Evolutionary conservation across 345 rosid genomes (phyloP).

Genomic region (Gossypium rotundifolium): DNA sequence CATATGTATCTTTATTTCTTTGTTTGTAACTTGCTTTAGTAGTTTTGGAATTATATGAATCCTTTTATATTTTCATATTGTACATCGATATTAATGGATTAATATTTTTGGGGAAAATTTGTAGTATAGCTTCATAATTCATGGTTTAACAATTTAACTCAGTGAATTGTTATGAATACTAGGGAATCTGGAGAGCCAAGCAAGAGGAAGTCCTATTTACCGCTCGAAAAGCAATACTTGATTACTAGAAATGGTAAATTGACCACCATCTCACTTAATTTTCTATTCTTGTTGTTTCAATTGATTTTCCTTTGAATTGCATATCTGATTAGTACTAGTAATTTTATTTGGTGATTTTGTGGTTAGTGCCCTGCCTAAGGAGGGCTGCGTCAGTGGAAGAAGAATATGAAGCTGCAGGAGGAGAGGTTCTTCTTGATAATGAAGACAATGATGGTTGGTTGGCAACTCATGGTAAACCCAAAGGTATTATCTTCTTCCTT

Average conservation of each 20-base stretch:
- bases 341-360: background rate
- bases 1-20: background rate
- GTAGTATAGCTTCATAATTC: background rate
- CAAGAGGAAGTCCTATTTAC: conserved; percentile 86
- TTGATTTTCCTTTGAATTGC: background rate
- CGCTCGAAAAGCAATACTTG: conserved; percentile 81
- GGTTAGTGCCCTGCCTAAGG: conserved; percentile 80
- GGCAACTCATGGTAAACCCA: conserved; percentile 96
- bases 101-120: background rate
- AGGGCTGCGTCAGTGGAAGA: conserved; percentile 90
- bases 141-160: background rate
- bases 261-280: background rate
- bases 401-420: conserved; percentile 94
- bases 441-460: conserved; percentile 98
- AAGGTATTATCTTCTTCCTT: conserved; percentile 38
- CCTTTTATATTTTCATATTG: background rate
- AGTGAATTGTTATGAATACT: background rate
- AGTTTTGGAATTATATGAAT: background rate
- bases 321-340: background rate
- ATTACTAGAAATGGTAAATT: conserved; percentile 86
- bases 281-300: background rate
- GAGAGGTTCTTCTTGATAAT: conserved; percentile 85
- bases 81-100: background rate
- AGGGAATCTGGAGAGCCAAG: conserved; percentile 98
- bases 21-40: background rate